phyloP scores from a whole-genome alignment of 768 basidiomycete species.

The Rhodocollybia butyracea region DNA sequence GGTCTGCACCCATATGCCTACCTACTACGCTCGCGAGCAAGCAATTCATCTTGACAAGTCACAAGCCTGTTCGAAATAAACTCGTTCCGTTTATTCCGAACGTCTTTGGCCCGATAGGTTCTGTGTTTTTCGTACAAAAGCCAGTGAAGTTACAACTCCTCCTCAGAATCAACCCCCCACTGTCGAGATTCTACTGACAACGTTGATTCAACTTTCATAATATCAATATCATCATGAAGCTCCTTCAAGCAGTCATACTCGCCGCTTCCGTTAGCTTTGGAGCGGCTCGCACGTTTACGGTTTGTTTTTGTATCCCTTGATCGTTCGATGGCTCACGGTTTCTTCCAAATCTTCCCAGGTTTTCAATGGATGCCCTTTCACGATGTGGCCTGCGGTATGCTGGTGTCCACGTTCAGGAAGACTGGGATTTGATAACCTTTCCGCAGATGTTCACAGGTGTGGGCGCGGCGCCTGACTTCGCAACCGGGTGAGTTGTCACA shows the following conservation, averaged over 20 bases:
- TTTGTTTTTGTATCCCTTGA: not conserved
- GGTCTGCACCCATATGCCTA: not conserved
- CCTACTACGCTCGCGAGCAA: not conserved
- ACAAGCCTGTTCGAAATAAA: not conserved
- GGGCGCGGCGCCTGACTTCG: slow-evolving; percentile 36
- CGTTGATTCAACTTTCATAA: not conserved
- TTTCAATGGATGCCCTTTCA: slow-evolving; percentile 45
- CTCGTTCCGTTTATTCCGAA: not conserved
- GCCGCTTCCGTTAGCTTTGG: not conserved
- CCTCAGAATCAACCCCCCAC: not conserved
- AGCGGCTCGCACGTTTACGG: slow-evolving; percentile 4
- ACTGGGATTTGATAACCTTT: not conserved
- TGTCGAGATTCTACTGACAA: not conserved
- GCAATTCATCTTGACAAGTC: not conserved
- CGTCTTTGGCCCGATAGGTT: not conserved
- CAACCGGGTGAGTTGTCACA: slow-evolving; percentile 19
- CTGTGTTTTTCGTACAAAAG: not conserved
- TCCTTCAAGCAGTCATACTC: not conserved
- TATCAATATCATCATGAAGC: not conserved
- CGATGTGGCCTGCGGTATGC: slow-evolving; percentile 36
- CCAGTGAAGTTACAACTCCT: not conserved
- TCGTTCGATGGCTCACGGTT: not conserved
- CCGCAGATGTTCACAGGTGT: slow-evolving; percentile 57
- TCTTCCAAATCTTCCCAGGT: slow-evolving; percentile 15
- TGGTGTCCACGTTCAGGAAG: slow-evolving; percentile 25